A percentile compares a stretch with the other conserved stretches of the same genome.
Evolutionary conservation across 768 basidiomycete genomes (phyloP).

Genomic region (Termitomyces sp.): DNA sequence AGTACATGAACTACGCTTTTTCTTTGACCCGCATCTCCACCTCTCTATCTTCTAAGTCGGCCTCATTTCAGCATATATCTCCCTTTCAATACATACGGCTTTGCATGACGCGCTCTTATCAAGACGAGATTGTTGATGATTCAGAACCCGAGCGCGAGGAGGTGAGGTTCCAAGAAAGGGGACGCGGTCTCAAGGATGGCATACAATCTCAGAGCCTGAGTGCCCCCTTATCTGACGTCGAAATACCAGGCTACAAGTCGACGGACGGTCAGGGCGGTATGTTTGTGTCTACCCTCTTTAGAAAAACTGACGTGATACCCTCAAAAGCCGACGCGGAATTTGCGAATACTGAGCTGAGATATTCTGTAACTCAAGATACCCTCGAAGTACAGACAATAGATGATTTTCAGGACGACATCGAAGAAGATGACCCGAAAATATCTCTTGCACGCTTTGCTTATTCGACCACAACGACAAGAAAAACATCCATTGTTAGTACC

Average conservation of each 20-base stretch:
- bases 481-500: neutral
- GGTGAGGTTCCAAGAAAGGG: constrained; percentile 17
- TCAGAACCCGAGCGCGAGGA: constrained; percentile 66
- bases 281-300: neutral
- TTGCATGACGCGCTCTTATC: constrained; percentile 1
- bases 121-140: constrained; percentile 50
- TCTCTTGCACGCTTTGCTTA: constrained; percentile 39
- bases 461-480: constrained; percentile 2
- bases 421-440: constrained; percentile 21
- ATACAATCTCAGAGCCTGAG: neutral
- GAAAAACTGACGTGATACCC: neutral
- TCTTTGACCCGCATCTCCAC: constrained; percentile 4
- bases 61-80: neutral
- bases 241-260: constrained; percentile 18
- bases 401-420: constrained; percentile 17
- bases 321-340: neutral
- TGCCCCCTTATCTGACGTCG: constrained; percentile 11
- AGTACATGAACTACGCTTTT: neutral
- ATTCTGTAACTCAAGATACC: neutral
- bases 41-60: neutral
- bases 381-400: neutral
- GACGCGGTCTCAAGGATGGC: neutral
- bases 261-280: neutral
- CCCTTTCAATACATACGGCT: neutral
- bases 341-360: neutral